phyloP scores from a whole-genome alignment of 345 rosid species.

The Firmiana major region DNA sequence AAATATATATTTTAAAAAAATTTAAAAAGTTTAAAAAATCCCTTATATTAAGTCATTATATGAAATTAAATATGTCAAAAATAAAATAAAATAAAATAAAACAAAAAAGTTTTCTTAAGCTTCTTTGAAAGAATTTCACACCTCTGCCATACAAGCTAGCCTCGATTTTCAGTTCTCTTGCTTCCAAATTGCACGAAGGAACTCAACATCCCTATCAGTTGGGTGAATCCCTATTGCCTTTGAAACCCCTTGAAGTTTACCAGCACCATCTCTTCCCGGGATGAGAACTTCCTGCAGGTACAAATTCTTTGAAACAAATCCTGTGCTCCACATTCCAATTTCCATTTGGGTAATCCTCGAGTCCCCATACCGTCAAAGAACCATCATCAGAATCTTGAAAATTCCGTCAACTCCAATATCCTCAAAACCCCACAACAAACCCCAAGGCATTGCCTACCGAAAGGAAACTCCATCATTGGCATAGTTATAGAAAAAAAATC shows the following conservation, averaged over 20 bases:
- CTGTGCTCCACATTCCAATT: neutral
- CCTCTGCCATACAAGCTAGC: too few relatives aligned
- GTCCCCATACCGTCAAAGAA: neutral
- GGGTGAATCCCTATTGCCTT: neutral
- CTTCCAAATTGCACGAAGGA: neutral
- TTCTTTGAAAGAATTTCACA: too few relatives aligned
- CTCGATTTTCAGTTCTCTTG: too few relatives aligned
- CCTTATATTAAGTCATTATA: too few relatives aligned
- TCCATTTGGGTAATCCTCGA: neutral
- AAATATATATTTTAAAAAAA: too few relatives aligned
- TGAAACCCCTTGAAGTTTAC: neutral
- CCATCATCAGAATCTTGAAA: neutral
- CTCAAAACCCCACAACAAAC: neutral
- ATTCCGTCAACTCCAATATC: neutral
- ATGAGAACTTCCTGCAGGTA: neutral
- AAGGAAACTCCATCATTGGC: neutral
- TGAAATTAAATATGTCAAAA: too few relatives aligned
- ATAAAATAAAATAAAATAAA: too few relatives aligned
- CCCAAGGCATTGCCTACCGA: neutral
- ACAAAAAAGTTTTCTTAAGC: too few relatives aligned
- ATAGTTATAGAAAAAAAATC: neutral
- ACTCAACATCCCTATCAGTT: neutral
- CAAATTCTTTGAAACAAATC: neutral
- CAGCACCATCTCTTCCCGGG: neutral
- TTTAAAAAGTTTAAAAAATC: too few relatives aligned